Conservation (phyloP, 169 alveolate species). For the Cryptosporidium muris region DNA sequence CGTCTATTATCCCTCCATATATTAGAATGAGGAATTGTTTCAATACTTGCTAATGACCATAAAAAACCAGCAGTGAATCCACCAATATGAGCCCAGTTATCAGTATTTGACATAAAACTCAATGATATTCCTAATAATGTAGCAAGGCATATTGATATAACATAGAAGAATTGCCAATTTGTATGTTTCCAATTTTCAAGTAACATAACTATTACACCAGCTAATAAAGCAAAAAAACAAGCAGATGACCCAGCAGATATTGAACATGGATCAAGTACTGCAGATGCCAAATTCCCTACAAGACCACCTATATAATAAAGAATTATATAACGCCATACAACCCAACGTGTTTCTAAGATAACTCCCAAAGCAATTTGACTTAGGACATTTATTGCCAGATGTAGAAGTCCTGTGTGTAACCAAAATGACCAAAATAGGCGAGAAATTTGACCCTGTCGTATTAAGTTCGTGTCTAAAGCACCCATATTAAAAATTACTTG, state of each 20-base stretch:
- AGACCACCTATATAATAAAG: slow-evolving; percentile 48
- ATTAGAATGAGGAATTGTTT: slow-evolving; percentile 13
- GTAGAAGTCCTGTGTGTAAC: slow-evolving; percentile 61
- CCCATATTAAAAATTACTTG: slow-evolving; percentile 69
- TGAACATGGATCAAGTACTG: slow-evolving; percentile 64
- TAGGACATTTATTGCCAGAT: slow-evolving; percentile 35
- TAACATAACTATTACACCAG: slow-evolving; percentile 54
- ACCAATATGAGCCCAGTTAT: slow-evolving; percentile 71
- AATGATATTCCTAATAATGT: slow-evolving; percentile 49
- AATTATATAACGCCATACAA: slow-evolving; percentile 53
- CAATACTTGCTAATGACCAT: slow-evolving; percentile 66
- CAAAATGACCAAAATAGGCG: slow-evolving; percentile 70
- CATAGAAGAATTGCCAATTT: slow-evolving; percentile 54
- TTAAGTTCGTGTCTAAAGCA: slow-evolving; percentile 47
- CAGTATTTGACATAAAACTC: slow-evolving; percentile 70
- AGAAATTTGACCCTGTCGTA: slow-evolving; percentile 50
- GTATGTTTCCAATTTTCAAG: slow-evolving; percentile 67
- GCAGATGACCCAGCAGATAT: slow-evolving; percentile 70
- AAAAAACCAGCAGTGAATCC: slow-evolving; percentile 61
- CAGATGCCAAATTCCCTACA: slow-evolving; percentile 66
- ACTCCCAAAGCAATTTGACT: slow-evolving; percentile 53
- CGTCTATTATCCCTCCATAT: not conserved
- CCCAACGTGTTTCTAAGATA: slow-evolving; percentile 69
- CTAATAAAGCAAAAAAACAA: slow-evolving; percentile 62
- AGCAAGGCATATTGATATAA: slow-evolving; percentile 36